Evolutionary conservation across 768 basidiomycete species (phyloP), one percentile per base, ranked within the genome.

Genomic region (Tylopilus sp.): DNA sequence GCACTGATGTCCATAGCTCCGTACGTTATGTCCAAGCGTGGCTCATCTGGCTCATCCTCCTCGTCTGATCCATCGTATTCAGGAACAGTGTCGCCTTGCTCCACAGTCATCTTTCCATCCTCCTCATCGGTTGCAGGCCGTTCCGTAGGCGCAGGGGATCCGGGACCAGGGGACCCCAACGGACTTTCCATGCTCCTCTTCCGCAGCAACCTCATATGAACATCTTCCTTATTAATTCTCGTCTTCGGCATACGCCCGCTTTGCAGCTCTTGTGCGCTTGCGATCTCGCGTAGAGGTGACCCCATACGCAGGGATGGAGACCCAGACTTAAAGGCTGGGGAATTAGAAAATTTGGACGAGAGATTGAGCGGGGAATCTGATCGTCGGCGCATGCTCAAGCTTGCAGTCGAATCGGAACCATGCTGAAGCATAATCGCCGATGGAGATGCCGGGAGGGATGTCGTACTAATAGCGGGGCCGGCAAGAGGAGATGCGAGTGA

Each of bases 161-260:
- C 44, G 42, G 48, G 53, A 4, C 44, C 48, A 37, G 58, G 60
- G 3, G 57, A 70, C 6, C 61, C 54, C 54, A 72, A 52, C 8
- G 76, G 71, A 56, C 79, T 79, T 43, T 80, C 74, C 40, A 67
- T 62, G 38, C 78, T 79, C 52, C 73, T 68, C 57, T 75, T 73
- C 45, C 70, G 72, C 63, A 77, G 58, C 46, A 84, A 62, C 31
- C 79, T 73, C 48, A 76, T 69, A 53, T 79, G 76, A 19, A 86
- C 75, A 44, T 79, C 78, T 48, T 81, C 81, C 26, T 76, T 75
- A 48, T 71, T 82, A 52, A 85, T 82, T 40, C 80, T 73, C 24
- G 72, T 72, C 47, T 73, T 74, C 3, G 58, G 66, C 59, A 30
- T 55, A 60, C 60, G 60, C 4, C 46, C 58, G 24, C 43, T 40